Base-by-base conservation (phyloP, 345 rosid species). In the Eutrema japonicum region DNA sequence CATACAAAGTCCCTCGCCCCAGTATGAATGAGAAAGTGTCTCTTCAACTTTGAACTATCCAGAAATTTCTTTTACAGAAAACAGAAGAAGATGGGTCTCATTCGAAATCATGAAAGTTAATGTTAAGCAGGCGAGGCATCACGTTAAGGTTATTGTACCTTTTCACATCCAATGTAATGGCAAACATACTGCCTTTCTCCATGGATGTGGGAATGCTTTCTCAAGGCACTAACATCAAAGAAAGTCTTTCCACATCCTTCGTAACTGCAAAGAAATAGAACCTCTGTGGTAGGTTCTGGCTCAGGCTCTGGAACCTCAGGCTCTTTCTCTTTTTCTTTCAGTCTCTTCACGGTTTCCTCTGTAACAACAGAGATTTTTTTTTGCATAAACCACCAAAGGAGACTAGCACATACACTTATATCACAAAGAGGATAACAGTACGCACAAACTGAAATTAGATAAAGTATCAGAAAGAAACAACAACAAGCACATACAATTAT, bases 31-130 rank as follows among this genome's bases (percentile, higher is more conserved):
- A 95, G 91, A 75, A 75, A 82, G 80, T 95, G 99, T 77, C 99
- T 84, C 81, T 95, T 95, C 79, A 95, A 82, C 86, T 95, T 95
- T 38, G 99, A 95, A 85, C 98, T 90, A 82, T 95, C 99, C 81
- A 92, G 78, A 84, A 95, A 95, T 85, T 95, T 95, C 98, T 95
- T 90, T 88, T 83, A 55, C 67, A 81, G 16, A 63, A 56, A 10
- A 68, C 62, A 62, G n/a, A 13, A 47, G 14, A 35, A 75, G 46
- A 72, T 32, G 38, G 27, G 57, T n/a, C 29, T 41, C 12, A 66
- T 10, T 32, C 29, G 22, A 51, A 30, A 40, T 5, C 63, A 41
- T 32, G 27, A 59, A 42, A 51, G 5, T 10, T 32, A 38, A 46
- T 27, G 48, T 10, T 43, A 47, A 35, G 61, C 68, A 60, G 47